Percentiles rank a stretch among this genome's conserved stretches.
These are phyloP conservation scores for Fusarium liriodendri DNA, from an alignment of 2,329 filamentous ascomycete genomes.

Conservation along the genomic window DNA sequence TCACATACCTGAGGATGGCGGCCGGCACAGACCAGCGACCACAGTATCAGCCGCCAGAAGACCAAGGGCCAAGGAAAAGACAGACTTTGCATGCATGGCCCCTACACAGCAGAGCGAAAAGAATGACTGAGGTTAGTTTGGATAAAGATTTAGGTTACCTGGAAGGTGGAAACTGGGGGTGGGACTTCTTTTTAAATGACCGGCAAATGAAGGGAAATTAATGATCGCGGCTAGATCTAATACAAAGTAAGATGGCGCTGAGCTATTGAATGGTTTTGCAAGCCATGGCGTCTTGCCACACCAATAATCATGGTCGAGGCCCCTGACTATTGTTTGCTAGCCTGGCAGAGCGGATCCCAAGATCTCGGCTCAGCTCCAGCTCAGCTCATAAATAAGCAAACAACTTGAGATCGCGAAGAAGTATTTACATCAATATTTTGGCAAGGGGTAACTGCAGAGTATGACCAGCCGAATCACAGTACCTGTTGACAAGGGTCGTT, in stretches of 20 bases:
- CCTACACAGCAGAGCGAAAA: neutral
- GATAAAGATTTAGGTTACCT: neutral
- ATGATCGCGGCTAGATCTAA: neutral
- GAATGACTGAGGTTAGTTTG: neutral
- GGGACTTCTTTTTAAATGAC: neutral
- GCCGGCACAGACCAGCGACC: neutral
- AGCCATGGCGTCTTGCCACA: neutral
- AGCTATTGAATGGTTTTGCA: neutral
- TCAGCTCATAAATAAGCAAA: too few species aligned
- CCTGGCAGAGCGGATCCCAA: too few species aligned
- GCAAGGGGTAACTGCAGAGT: too few species aligned
- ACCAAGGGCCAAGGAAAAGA: neutral
- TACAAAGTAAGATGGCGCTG: neutral
- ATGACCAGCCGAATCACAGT: too few species aligned
- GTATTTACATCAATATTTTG: too few species aligned
- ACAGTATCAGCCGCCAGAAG: neutral
- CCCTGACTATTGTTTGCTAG: neutral
- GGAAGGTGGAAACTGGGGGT: neutral
- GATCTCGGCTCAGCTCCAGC: too few species aligned
- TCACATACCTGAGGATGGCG: neutral
- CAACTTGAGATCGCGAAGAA: too few species aligned
- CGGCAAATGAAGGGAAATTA: neutral
- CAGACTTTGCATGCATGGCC: neutral
- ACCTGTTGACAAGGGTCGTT: too few species aligned
- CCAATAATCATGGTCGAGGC: neutral